Evolutionary conservation across 176 grass and related monocot species (phyloP), one percentile per base, ranked within the genome.

Genomic region (Phragmites australis): DNA sequence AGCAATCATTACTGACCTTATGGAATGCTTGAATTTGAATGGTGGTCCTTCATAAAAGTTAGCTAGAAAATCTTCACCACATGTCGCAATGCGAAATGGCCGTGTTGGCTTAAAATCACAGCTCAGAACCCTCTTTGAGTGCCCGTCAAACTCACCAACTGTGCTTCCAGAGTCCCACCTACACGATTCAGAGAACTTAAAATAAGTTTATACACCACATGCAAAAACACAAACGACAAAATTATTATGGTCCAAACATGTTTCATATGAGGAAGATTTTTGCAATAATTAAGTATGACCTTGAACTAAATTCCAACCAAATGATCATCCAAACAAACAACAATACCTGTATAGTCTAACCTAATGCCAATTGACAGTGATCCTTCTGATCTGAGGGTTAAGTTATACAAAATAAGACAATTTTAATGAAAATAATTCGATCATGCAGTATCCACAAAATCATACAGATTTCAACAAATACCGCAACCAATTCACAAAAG

Each of bases 141-240:
- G 96, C 21, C 96, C 96, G 17, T 98, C 96, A 73, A 98, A 98
- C 6, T 98, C 96, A 50, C 96, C 96, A 41, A 98, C 92, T 12
- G 86, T 98, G 46, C 86, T 93, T 27, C 96, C 96, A 80, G 96
- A 94, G 79, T 99, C 96, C 96, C 96, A 99, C 78, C 92, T 98
- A 63, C 34, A 88, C 19, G 63, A 81, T 68, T 80, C 57, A 56
- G 61, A 74, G 3, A 81, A 59, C 4, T 75, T 41, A 75, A 18
- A 69, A 74, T 37, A 65, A 23, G 25, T 42, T 40, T 40, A 39
- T 0, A 23, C 16, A 11, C 18, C 70, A 74, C 2, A 61, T 53
- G 6, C 51, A 19, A 45, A 59, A 72, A 83, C 16, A 25, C 12
- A 80, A 18, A 6, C 8, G 68, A 62, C 70, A 74, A 74, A 53